Base-by-base conservation (phyloP, 1,284 basidiomycete species). In the Trichosporon ovoides region DNA sequence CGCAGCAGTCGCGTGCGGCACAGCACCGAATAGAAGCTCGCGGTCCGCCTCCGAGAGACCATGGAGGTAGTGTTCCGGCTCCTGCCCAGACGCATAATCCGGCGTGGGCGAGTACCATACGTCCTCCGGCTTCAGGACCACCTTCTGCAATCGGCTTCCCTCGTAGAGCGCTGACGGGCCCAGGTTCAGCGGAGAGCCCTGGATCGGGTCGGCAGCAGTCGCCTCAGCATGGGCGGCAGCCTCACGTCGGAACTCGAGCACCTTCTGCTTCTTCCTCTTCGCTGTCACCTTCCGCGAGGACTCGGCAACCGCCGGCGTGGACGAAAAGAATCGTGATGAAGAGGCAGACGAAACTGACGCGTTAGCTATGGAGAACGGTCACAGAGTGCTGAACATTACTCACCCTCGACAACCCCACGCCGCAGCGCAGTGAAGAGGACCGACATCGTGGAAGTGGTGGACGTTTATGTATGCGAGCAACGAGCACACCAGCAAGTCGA, bases 311-410 rank as follows among this genome's bases (percentile, higher is more conserved):
- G 38, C 56, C 3, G 53, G 46, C 20, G 57, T 49, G 13, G 37
- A 35, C 14, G 55, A 50, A 37, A 51, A 49, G 14, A 56, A 48
- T 19, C 48, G 43, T 16, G 69, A 91, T 90, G 6, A 91, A 90
- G 6, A 60, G 78, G 24, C 62, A 73, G 2, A 65, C 70, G 14
- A 46, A 3, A 22, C 43, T 48, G 43, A 13, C 5, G 7, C 14
- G 14, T 46, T 9, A 46, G 43, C 43, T 2, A n/a, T 6, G 7
- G 4, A 6, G 7, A 4, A n/a, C n/a, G n/a, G n/a, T n/a, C n/a
- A n/a, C n/a, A n/a, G n/a, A 7, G 7, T 1, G 35, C 11, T 37
- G 13, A 12, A 4, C 9, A 16, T 4, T 22, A 48, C 43, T 48
- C 43, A 48, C 43, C 43, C 43, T 48, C 43, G 22, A 28, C 43